Evolutionary conservation across 129 eudicot genomes (phyloP).

Genomic region (Smallanthus sonchifolius): DNA sequence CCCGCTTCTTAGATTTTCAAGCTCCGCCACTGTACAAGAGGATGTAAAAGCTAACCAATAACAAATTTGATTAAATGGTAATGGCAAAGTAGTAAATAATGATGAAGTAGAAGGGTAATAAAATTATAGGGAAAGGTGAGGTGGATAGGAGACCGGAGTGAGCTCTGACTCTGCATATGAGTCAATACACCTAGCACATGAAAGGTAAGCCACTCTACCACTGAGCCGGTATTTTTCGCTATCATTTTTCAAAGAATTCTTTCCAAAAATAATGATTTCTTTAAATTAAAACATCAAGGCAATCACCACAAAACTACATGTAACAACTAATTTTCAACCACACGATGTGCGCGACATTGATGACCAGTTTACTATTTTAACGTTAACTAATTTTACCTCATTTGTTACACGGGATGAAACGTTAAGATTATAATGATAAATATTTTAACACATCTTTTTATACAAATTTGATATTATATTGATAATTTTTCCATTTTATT

Average conservation of each 20-base stretch:
- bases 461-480: no score
- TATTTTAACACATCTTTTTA: no score
- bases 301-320: background rate
- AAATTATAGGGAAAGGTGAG: background rate
- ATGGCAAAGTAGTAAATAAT: constrained; percentile 8
- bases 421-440: no score
- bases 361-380: no score
- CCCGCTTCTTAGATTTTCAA: no score
- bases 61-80: background rate
- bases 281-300: no score
- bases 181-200: constrained; percentile 14
- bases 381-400: no score
- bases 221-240: background rate
- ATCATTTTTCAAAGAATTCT: background rate
- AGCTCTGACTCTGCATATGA: constrained; percentile 32
- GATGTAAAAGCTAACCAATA: background rate
- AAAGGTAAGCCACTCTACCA: constrained; percentile 19
- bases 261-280: background rate
- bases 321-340: no score
- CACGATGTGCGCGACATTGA: no score
- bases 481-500: no score
- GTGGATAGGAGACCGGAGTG: constrained; percentile 17
- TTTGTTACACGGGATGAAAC: no score
- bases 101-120: background rate
- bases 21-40: background rate